phyloP scores from a whole-genome alignment of 2,329 filamentous ascomycete species.

The Metarhizium humberi region DNA sequence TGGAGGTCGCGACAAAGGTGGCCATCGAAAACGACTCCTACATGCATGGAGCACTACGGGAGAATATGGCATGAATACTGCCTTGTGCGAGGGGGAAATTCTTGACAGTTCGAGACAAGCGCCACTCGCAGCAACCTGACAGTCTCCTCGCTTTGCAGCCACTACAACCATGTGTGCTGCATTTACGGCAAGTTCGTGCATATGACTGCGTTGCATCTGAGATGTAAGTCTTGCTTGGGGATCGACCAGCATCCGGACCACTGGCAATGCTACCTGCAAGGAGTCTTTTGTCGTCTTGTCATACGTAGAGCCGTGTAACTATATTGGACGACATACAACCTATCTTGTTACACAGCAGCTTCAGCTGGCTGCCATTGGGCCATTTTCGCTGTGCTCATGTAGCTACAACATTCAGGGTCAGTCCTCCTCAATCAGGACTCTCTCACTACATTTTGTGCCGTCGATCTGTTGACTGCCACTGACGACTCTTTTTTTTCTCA shows the following conservation, averaged over 20 bases:
- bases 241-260: not conserved
- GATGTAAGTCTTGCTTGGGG: not conserved
- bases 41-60: no score
- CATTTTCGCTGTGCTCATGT: not conserved
- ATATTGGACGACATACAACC: not conserved
- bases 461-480: not conserved
- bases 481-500: not conserved
- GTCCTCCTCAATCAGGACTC: not conserved
- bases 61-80: not conserved
- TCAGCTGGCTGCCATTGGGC: not conserved
- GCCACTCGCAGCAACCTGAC: not conserved
- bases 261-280: not conserved
- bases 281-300: not conserved
- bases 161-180: not conserved
- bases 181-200: not conserved
- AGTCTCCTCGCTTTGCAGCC: not conserved
- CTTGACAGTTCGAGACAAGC: not conserved
- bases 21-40: no score
- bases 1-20: no score
- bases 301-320: not conserved
- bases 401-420: not conserved
- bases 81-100: not conserved
- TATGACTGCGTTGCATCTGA: not conserved
- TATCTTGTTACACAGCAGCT: not conserved
- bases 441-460: not conserved